Conservation (phyloP, 2,329 filamentous ascomycete genomes). For the Chrysoporthe puriensis region DNA sequence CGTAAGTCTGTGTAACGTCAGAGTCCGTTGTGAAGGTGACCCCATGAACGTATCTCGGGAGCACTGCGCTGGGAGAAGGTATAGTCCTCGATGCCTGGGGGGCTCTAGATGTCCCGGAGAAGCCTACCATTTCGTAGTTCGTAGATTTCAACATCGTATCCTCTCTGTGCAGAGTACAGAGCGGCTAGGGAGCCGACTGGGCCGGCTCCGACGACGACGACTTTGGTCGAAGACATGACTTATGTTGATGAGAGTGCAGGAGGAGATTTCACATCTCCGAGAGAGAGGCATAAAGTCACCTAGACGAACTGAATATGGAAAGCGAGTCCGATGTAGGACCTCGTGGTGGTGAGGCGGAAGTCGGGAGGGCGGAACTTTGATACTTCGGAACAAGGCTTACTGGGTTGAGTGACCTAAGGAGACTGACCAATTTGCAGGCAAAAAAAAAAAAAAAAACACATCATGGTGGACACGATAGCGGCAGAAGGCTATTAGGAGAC, state of each 20-base stretch:
- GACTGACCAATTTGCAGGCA: not conserved
- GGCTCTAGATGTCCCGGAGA: not conserved
- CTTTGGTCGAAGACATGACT: constrained; percentile 51
- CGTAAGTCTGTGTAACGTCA: constrained; percentile 70
- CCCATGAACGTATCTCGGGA: not conserved
- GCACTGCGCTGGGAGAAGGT: too few relatives aligned
- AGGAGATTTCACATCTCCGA: not conserved
- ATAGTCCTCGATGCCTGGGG: too few relatives aligned
- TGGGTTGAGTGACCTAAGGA: not conserved
- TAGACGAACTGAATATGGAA: not conserved
- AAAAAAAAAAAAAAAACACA: not conserved
- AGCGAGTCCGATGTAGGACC: constrained; percentile 7
- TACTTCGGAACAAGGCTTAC: constrained; percentile 7
- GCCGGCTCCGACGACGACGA: constrained; percentile 86
- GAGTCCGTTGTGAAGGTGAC: not conserved
- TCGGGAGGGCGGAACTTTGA: constrained; percentile 20
- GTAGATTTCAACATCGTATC: constrained; percentile 90
- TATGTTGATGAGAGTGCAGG: not conserved
- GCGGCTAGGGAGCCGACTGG: constrained; percentile 92
- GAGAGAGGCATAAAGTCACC: not conserved
- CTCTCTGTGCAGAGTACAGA: constrained; percentile 86
- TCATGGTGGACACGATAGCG: not conserved
- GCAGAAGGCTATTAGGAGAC: too few relatives aligned
- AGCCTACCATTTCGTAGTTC: constrained; percentile 82
- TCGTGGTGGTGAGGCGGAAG: constrained; percentile 14